A percentile compares a stretch with the other conserved stretches of the same genome.
Evolutionary conservation across 1,284 basidiomycete genomes (phyloP).

Genomic region (Naganishia sp.): DNA sequence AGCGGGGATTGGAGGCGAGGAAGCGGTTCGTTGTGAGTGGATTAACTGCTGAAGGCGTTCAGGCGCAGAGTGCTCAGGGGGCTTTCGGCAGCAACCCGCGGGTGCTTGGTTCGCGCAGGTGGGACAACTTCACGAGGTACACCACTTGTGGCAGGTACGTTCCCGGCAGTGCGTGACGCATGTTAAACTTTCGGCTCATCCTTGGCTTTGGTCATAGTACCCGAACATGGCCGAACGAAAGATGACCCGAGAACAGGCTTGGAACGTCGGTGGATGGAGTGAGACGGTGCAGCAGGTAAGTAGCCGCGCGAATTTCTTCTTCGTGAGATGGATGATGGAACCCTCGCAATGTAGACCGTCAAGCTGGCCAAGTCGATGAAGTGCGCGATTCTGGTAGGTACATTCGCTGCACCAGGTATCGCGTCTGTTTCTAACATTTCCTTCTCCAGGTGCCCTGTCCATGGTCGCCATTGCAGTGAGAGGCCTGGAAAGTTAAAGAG

Average conservation of each 20-base stretch:
- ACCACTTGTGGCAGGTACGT: conserved; percentile 90
- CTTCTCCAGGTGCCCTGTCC: conserved; percentile 38
- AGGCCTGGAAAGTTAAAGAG: neutral
- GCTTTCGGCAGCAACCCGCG: conserved; percentile 62
- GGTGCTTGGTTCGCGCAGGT: conserved; percentile 94
- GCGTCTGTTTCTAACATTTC: neutral
- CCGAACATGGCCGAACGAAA: conserved; percentile 71
- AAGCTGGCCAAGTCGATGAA: conserved; percentile 50
- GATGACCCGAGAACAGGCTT: conserved; percentile 79
- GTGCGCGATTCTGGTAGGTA: conserved; percentile 45
- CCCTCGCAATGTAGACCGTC: conserved; percentile 42
- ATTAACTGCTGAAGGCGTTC: neutral
- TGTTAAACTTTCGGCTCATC: conserved; percentile 25
- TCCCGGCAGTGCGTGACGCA: neutral
- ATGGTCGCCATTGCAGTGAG: conserved; percentile 50
- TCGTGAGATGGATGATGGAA: neutral
- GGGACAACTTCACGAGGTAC: conserved; percentile 82
- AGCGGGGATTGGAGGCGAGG: conserved; percentile 82
- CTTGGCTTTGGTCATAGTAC: conserved; percentile 2
- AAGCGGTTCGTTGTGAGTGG: conserved; percentile 66
- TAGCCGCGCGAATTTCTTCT: conserved; percentile 6
- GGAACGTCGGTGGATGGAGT: conserved; percentile 90
- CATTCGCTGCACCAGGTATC: neutral
- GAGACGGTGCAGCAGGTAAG: conserved; percentile 86
- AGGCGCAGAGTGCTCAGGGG: neutral